Base-by-base conservation (phyloP, 164 flowering plant genomes). In the Nymphaea colorata region DNA sequence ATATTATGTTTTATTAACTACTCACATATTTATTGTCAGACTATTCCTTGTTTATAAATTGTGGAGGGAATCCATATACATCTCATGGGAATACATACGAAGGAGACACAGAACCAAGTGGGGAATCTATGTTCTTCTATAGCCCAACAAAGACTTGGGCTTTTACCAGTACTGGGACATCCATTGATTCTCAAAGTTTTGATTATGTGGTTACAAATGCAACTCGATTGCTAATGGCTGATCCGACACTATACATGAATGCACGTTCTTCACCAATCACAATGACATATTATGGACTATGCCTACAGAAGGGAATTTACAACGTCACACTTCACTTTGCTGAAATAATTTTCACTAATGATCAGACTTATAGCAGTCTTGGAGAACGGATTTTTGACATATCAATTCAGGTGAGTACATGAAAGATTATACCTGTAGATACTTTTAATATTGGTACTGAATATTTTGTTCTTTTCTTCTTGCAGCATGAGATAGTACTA, bases 301-400 rank as follows among this genome's bases (percentile, higher is more conserved):
- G 98, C 76, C 60, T 91, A 78, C 69, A 71, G 25, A 70, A 75
- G 11, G 98, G 98, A 3, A 87, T 76, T 66, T 94, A 91, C 68
- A 82, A 64, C 62, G 93, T 94, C 51, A 68, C 64, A 55, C 95
- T 94, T 44, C 95, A 89, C 73, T 94, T 94, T 77, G 93, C 95
- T 36, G 98, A 91, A 75, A 88, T 86, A 14, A 77, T 80, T 77
- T 90, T 69, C 69, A 59, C 85, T 15, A 72, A 83, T 80, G 76
- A 83, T 66, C 65, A 71, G 61, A 79, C 81, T 8, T 88, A 66
- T 67, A 72, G 72, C 66, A 81, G 88, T 71, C 66, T 78, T 64
- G 98, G 97, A 4, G 81, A 61, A 75, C 91, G 97, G 47, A 66
- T 82, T 44, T 91, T 94, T 69, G 96, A 94, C 71, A 81, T 94